These are phyloP conservation scores for Solanum hybrid DNA, from an alignment of 305 asterid genomes.

Conservation along the genomic window DNA sequence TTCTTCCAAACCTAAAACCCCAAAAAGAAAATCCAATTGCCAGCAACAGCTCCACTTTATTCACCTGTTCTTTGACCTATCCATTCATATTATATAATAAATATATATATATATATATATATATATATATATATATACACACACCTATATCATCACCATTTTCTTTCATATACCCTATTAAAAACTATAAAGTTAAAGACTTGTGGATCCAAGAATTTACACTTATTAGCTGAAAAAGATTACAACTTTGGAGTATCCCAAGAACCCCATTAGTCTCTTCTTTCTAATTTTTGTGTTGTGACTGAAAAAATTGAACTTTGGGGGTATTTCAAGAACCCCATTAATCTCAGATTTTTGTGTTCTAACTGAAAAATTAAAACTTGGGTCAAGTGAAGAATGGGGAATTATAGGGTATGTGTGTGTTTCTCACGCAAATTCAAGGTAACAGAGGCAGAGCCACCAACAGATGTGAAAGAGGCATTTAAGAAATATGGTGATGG, in stretches of 20 bases:
- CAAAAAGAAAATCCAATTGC: neutral
- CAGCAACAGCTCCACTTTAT: neutral
- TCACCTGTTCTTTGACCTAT: neutral
- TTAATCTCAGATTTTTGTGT: neutral
- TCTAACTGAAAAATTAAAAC: neutral
- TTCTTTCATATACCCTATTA: neutral
- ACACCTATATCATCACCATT: neutral
- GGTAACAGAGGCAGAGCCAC: constrained; percentile 17
- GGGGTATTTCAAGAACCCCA: neutral
- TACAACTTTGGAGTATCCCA: neutral
- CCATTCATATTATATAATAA: neutral
- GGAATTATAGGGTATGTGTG: constrained; percentile 16
- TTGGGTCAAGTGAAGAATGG: neutral
- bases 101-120: no score
- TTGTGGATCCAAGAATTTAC: neutral
- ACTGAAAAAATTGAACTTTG: neutral
- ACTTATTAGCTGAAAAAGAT: neutral
- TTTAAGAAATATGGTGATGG: constrained; percentile 30
- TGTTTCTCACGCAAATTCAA: constrained; percentile 17
- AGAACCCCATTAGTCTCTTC: neutral
- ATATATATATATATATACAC: neutral
- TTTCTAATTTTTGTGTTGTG: neutral
- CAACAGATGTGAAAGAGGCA: constrained; percentile 17
- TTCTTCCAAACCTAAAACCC: neutral
- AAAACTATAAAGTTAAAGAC: neutral